Evolutionary conservation across 2,329 filamentous ascomycete species (phyloP).

Genomic region (Aspergillus nomiae): DNA sequence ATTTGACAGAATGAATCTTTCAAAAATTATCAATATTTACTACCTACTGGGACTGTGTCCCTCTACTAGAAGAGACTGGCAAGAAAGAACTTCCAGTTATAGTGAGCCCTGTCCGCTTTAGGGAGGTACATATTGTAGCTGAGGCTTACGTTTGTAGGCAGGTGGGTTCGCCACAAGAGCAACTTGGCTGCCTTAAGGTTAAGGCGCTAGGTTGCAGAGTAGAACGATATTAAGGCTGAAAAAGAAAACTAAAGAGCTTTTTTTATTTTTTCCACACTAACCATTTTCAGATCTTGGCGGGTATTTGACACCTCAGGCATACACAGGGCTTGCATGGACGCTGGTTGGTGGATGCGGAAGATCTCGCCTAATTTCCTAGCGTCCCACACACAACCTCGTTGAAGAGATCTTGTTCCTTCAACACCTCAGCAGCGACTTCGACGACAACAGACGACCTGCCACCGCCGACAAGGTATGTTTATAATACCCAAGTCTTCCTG

Average conservation of each 20-base stretch:
- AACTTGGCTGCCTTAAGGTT: conserved; percentile 11
- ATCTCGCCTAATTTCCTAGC: conserved; percentile 45
- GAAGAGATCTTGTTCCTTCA: conserved; percentile 34
- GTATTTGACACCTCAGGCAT: conserved; percentile 16
- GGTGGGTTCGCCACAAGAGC: not conserved
- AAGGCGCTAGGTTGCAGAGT: conserved; percentile 10
- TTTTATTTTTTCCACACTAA: not conserved
- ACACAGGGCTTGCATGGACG: not conserved
- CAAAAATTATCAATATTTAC: not conserved
- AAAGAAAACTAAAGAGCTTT: not conserved
- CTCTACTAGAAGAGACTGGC: not conserved
- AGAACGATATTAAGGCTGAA: not conserved
- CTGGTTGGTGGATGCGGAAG: conserved; percentile 25
- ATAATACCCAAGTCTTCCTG: not conserved
- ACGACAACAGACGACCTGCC: conserved; percentile 46
- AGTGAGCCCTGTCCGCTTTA: not conserved
- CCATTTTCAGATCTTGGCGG: not conserved
- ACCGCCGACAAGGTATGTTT: conserved; percentile 48
- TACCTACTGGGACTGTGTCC: not conserved
- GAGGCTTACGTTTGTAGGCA: too few relatives aligned
- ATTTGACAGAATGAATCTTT: not conserved
- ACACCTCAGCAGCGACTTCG: conserved; percentile 43
- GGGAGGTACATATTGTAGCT: too few relatives aligned
- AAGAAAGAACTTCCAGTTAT: not conserved
- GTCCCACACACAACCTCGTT: conserved; percentile 45